Conservation (phyloP, 371 early-diverging fungal genomes). For the Apophysomyces ossiformis region DNA sequence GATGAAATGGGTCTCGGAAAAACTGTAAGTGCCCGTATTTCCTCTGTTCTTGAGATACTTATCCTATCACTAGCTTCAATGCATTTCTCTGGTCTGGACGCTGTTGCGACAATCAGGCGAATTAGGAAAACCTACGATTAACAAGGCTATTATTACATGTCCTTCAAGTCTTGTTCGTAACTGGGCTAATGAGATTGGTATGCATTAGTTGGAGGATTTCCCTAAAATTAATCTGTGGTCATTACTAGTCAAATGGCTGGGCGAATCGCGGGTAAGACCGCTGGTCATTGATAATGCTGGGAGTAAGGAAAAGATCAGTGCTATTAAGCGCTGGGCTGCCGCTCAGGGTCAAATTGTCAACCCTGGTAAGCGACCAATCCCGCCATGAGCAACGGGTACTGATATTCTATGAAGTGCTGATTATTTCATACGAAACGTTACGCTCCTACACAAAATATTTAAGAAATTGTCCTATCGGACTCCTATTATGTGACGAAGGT, state of each 20-base stretch:
- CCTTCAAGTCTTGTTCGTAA: conserved; percentile 85
- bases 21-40: conserved; percentile 59
- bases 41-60: neutral
- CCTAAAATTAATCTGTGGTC: neutral
- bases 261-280: conserved; percentile 78
- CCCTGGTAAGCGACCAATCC: conserved; percentile 56
- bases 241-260: conserved; percentile 86
- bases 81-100: conserved; percentile 95
- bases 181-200: conserved; percentile 86
- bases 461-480: conserved; percentile 82
- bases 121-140: conserved; percentile 87
- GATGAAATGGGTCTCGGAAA: conserved; percentile 99
- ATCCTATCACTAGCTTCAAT: conserved; percentile 63
- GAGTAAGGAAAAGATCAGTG: conserved; percentile 83
- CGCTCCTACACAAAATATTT: conserved; percentile 80
- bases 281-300: conserved; percentile 87
- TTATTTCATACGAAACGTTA: conserved; percentile 95
- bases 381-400: neutral
- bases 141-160: conserved; percentile 88
- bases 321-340: conserved; percentile 79
- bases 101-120: conserved; percentile 87
- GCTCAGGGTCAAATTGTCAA: conserved; percentile 85
- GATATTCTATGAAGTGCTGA: conserved; percentile 66
- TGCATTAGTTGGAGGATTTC: neutral
- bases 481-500: conserved; percentile 97